Evolutionary conservation across 106 monocot genomes (phyloP).

Genomic region (Ottelia alismoides): DNA sequence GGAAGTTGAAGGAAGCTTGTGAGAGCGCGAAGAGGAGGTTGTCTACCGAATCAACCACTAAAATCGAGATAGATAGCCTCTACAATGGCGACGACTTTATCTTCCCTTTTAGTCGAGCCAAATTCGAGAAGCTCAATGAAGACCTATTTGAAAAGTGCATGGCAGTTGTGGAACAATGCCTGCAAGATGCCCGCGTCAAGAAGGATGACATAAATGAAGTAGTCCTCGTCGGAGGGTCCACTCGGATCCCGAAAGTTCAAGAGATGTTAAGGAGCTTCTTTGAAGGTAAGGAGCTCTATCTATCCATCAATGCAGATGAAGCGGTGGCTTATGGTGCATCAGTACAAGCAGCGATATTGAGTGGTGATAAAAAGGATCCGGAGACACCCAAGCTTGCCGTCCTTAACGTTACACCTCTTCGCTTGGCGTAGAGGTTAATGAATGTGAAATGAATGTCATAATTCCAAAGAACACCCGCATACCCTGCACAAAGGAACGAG

Average conservation of each 20-base stretch:
- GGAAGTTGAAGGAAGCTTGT: conserved; percentile 1
- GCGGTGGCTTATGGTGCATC: conserved; percentile 48
- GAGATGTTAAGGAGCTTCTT: conserved; percentile 41
- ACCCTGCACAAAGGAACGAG: conserved; percentile 4
- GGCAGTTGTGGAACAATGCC: conserved; percentile 1
- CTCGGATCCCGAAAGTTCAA: conserved; percentile 42
- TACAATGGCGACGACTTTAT: conserved; percentile 10
- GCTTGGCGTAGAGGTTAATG: background rate
- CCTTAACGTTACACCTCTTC: conserved; percentile 6
- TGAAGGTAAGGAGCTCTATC: conserved; percentile 22
- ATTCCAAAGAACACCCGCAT: conserved; percentile 8
- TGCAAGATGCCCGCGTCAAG: background rate
- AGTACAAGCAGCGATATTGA: conserved; percentile 40
- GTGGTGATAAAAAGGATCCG: conserved; percentile 6
- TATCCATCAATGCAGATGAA: conserved; percentile 25
- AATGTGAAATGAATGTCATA: conserved; percentile 5
- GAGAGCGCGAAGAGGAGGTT: background rate
- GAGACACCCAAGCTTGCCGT: background rate
- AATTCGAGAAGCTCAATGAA: conserved; percentile 4
- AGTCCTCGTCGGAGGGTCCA: conserved; percentile 44
- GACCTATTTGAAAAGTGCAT: conserved; percentile 6
- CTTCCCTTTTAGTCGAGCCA: background rate
- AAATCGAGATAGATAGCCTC: conserved; percentile 3
- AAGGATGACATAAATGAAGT: conserved; percentile 30
- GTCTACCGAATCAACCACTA: background rate